Percentiles rank a stretch among this genome's conserved stretches.
phyloP scores from a whole-genome alignment of 1,284 basidiomycete species.

The Coriolopsis trogii region DNA sequence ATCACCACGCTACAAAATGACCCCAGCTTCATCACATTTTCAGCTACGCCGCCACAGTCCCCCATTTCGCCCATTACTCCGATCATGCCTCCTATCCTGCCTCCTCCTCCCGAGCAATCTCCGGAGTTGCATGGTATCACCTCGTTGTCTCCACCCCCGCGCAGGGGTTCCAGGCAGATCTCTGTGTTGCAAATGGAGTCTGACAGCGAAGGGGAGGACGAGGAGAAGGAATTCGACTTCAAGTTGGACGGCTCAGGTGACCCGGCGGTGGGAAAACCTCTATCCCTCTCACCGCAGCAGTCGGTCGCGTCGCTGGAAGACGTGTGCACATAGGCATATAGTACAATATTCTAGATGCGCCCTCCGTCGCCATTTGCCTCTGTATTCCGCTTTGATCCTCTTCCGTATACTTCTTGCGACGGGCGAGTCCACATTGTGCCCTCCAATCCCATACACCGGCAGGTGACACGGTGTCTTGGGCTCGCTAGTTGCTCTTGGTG shows the following conservation, averaged over 20 bases:
- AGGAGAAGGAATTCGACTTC: slow-evolving; percentile 10
- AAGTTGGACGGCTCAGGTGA: slow-evolving; percentile 2
- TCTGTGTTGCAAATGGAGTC: slow-evolving; percentile 29
- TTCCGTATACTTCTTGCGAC: neutral
- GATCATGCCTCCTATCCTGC: slow-evolving; percentile 6
- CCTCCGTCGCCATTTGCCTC: neutral
- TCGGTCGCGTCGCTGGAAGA: slow-evolving; percentile 23
- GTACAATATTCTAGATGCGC: slow-evolving; percentile 3
- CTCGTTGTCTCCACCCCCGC: slow-evolving; percentile 63
- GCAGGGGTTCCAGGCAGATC: slow-evolving; percentile 50
- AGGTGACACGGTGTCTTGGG: neutral
- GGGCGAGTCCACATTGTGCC: no score
- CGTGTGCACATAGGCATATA: slow-evolving; percentile 19
- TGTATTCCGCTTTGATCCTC: neutral
- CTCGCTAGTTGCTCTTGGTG: neutral
- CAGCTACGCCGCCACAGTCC: slow-evolving; percentile 42
- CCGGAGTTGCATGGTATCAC: slow-evolving; percentile 45
- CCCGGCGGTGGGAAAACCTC: slow-evolving; percentile 14
- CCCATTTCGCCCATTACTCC: slow-evolving; percentile 24
- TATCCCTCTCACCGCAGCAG: slow-evolving; percentile 20
- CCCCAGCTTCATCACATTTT: slow-evolving; percentile 57
- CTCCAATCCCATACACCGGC: neutral
- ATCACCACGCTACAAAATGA: slow-evolving; percentile 58
- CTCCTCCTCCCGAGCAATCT: slow-evolving; percentile 37
- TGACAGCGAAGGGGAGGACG: slow-evolving; percentile 26